Evolutionary conservation across 805 yeast genomes (phyloP), one percentile per base, ranked within the genome.

Genomic region (Spathaspora girioi): DNA sequence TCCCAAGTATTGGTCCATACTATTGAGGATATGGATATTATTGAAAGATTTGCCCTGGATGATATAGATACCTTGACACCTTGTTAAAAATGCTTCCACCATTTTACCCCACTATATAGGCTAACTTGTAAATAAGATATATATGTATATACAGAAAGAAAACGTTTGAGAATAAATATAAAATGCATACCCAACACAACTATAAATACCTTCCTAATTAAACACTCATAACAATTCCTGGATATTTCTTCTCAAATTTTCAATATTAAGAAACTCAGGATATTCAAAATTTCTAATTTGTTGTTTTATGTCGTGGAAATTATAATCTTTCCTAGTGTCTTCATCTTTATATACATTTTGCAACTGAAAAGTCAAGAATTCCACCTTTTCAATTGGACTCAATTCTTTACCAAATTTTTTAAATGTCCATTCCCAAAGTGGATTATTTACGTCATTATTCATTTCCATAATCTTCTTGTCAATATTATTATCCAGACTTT

Each of bases 21-120:
- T 1, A 75, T 87, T 31, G 93, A 87, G 57, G 78, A 83, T 57
- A 74, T 87, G 50, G 85, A 84, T 53, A 71, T 84, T 43, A 65
- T 81, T 20, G 87, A 84, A 58, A 75, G 59, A 43, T 55, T 63
- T 6, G 69, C 64, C 47, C 46, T 64, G 20, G 65, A 65, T 43
- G 65, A 58, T 27, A 59, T 64, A 19, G 59, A 57, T 45, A 63
- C 61, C 12, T 35, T 35, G 40, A 35, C 40, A 3, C 40, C 40
- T 35, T 35, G 40, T n/a, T 35, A 15, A 35, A 23, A 23, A 3
- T 29, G 5, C 14, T 2, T 5, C 5, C 4, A 8, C 11, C 11
- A 29, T 10, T 27, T 27, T 10, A 29, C 14, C 14, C 32, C n/a
- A n/a, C n/a, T n/a, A n/a, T n/a, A 27, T 27, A 7, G 11, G 32